These are phyloP conservation scores for Lyophyllum semitale DNA, from an alignment of 768 basidiomycete genomes.

Conservation along the genomic window DNA sequence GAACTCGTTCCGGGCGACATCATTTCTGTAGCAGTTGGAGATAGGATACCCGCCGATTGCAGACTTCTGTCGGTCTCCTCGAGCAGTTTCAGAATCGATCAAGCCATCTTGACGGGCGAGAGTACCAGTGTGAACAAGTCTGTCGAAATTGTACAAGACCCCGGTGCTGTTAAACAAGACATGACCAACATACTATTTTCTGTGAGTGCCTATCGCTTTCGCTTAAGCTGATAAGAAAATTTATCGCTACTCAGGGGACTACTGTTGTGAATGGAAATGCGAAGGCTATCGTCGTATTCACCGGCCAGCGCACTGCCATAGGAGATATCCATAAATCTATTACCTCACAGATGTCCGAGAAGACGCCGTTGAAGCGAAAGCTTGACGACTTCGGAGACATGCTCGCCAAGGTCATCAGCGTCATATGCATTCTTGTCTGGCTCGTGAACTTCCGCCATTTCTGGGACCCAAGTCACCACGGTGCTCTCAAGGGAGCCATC, in stretches of 20 bases:
- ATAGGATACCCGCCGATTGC: slow-evolving; percentile 95
- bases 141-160: slow-evolving; percentile 65
- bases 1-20: slow-evolving; percentile 96
- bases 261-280: slow-evolving; percentile 94
- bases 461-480: slow-evolving; percentile 91
- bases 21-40: slow-evolving; percentile 86
- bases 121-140: slow-evolving; percentile 87
- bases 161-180: slow-evolving; percentile 91
- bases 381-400: slow-evolving; percentile 98
- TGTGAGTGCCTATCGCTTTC: slow-evolving; percentile 41
- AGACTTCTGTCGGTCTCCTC: slow-evolving; percentile 87
- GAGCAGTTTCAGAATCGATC: slow-evolving; percentile 92
- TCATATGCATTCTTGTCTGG: slow-evolving; percentile 98
- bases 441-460: slow-evolving; percentile 96
- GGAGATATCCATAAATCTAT: slow-evolving; percentile 98
- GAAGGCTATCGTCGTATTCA: slow-evolving; percentile 84
- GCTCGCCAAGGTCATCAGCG: slow-evolving; percentile 96
- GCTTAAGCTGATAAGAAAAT: not conserved
- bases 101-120: slow-evolving; percentile 96
- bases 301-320: slow-evolving; percentile 87
- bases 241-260: slow-evolving; percentile 65
- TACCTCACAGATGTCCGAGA: slow-evolving; percentile 87
- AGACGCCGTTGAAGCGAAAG: slow-evolving; percentile 96
- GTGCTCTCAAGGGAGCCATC: slow-evolving; percentile 88
- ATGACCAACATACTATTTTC: slow-evolving; percentile 97